Base-by-base conservation (phyloP, 148 eudicot species). In the Rhododendron mucronatum region DNA sequence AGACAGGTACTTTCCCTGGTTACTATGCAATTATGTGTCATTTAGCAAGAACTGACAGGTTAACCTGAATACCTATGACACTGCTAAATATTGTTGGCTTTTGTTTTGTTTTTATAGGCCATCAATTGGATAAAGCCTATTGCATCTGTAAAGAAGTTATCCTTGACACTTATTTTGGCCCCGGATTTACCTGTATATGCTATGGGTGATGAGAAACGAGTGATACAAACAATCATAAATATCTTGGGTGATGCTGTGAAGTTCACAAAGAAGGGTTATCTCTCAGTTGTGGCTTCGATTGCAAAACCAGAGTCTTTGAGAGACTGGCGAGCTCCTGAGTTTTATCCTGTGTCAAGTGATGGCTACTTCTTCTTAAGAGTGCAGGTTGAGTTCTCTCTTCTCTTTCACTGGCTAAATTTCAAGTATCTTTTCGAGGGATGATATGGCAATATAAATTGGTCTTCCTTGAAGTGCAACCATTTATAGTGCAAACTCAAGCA, bases 171-270 rank as follows among this genome's bases (percentile, higher is more conserved):
- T 63, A 89, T 89, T 76, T 81, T 93, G 88, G 91, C 93, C 83
- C 92, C 92, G 28, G 98, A 95, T 87, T 84, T 94, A 85, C 98
- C 98, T 61, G 91, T 61, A 51, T 88, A 88, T 87, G 99, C 94
- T 63, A 67, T 90, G 77, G 98, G 99, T 71, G 99, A 95, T 88
- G 99, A 94, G 87, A 94, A 94, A 87, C 92, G 98, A 83, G 88
- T 96, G 15, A 89, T 94, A 93, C 99, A 96, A 86, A 91, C 94
- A 61, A 85, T 96, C 81, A 85, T 96, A 83, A 95, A 91, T 88
- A 89, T 96, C 37, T 92, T 89, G 57, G 99, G 99, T 21, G 95
- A 96, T 90, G 96, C 99, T 83, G 95, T 96, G 48, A 96, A 96
- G 88, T 96, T 94, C 83, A 92, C 98, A 65, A 96, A 93, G 87